A percentile compares a stretch with the other conserved stretches of the same genome.
phyloP scores from a whole-genome alignment of 768 basidiomycete genomes.

The Rhizopogon roseolus region DNA sequence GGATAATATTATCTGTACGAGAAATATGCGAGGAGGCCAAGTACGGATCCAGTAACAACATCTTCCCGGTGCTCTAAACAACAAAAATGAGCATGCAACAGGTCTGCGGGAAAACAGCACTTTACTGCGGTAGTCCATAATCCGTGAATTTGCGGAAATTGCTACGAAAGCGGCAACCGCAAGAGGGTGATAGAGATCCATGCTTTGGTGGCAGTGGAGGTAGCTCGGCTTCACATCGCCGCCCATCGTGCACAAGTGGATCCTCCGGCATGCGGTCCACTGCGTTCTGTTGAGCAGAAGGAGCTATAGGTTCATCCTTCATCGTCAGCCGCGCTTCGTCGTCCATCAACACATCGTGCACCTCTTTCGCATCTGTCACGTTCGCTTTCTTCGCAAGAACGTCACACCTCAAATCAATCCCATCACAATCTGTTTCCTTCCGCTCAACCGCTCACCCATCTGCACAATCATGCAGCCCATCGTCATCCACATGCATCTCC shows the following conservation, averaged over 20 bases:
- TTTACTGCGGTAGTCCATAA: slow-evolving; percentile 88
- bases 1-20: slow-evolving; percentile 83
- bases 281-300: background rate
- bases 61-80: slow-evolving; percentile 86
- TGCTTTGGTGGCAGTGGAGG: slow-evolving; percentile 42
- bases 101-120: background rate
- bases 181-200: slow-evolving; percentile 76
- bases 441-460: background rate
- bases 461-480: slow-evolving; percentile 12
- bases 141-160: slow-evolving; percentile 76
- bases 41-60: slow-evolving; percentile 68
- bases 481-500: slow-evolving; percentile 8
- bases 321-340: slow-evolving; percentile 1
- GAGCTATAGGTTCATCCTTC: background rate
- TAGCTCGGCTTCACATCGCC: background rate
- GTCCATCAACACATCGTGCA: slow-evolving; percentile 9
- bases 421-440: background rate
- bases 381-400: background rate
- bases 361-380: background rate
- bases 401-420: background rate
- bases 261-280: background rate
- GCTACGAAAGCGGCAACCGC: slow-evolving; percentile 69
- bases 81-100: background rate
- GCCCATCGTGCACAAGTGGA: background rate
- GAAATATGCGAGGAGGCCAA: slow-evolving; percentile 77